Base-by-base conservation (phyloP, 2,329 filamentous ascomycete genomes). In the Pyrenophora seminiperda region DNA sequence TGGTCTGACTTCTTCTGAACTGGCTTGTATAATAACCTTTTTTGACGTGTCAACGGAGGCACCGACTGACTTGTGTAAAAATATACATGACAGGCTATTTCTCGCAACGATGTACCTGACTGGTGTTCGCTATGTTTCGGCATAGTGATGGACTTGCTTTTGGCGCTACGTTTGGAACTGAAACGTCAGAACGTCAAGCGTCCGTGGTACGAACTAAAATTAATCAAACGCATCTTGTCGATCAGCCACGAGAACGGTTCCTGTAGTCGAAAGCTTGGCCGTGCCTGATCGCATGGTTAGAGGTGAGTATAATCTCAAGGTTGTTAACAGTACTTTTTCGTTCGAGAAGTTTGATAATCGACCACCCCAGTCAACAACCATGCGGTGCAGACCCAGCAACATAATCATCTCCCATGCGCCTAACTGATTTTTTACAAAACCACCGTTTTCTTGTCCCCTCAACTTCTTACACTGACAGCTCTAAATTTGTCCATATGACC, bases 381-480 rank as follows among this genome's bases (percentile, higher is more conserved):
- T 32, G 27, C 13, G 4, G 18, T 22, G 11, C 24, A 9, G 11
- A 20, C 14, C 15, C 22, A 27, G 15, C n/a, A 11, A 30, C 34
- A 40, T 34, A n/a, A n/a, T 36, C 15, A 14, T 20, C 33, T 19
- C 13, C n/a, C n/a, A 24, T 31, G 29, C 11, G 15, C 30, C 41
- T 36, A 36, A 32, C 24, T 11, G n/a, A 18, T 11, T 1, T 41
- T 20, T 20, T 41, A 24, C 37, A 37, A 41, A 43, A 50, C 47
- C 9, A n/a, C 24, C 42, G 18, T 37, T 36, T 27, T 10, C 30
- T 24, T 36, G 42, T 50, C 37, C 17, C 15, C 36, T 47, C 37
- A 47, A 47, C 32, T 22, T 32, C 42, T 31, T 31, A 49, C 45
- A 41, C 22, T 40, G 45, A 48, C 39, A 52, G 39, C 33, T 32